A percentile compares a stretch with the other conserved stretches of the same genome.
phyloP scores from a whole-genome alignment of 2,329 filamentous ascomycete species.

The Exophiala sp. region DNA sequence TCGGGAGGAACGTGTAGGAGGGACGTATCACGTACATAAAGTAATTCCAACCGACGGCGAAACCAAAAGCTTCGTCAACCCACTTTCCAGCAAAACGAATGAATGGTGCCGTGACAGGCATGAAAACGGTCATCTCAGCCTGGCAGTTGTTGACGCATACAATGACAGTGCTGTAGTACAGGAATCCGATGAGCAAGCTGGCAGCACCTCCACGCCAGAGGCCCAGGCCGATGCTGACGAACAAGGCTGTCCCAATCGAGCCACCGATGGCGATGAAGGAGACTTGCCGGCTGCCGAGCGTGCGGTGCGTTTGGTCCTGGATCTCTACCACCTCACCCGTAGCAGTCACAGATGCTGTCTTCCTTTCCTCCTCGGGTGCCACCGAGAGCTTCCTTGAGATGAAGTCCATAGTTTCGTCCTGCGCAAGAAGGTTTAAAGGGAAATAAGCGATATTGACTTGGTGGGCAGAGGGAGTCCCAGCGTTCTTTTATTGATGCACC shows the following conservation, averaged over 20 bases:
- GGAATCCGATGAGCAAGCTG: slow-evolving; percentile 38
- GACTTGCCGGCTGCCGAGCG: slow-evolving; percentile 18
- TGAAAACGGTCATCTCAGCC: slow-evolving; percentile 25
- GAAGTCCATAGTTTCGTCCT: no score
- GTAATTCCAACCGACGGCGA: slow-evolving; percentile 43
- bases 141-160: slow-evolving; percentile 38
- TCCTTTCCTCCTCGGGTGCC: no score
- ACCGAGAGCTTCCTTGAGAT: no score
- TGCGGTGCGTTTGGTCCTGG: slow-evolving; percentile 12
- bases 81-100: slow-evolving; percentile 41
- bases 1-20: background rate
- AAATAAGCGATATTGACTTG: no score
- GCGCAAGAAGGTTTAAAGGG: no score
- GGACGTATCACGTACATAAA: slow-evolving; percentile 36
- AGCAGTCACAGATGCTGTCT: no score
- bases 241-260: slow-evolving; percentile 39
- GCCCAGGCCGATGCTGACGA: slow-evolving; percentile 38
- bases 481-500: no score
- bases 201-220: slow-evolving; percentile 36
- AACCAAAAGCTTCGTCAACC: slow-evolving; percentile 45
- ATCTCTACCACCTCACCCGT: no score
- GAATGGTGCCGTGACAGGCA: slow-evolving; percentile 40
- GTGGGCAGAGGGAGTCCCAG: no score
- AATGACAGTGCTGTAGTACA: slow-evolving; percentile 30
- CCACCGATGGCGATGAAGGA: slow-evolving; percentile 32